Percentiles rank a stretch among this genome's conserved stretches.
Conservation (phyloP, 495 filamentous ascomycete species). For the Trichoderma parareesei region DNA sequence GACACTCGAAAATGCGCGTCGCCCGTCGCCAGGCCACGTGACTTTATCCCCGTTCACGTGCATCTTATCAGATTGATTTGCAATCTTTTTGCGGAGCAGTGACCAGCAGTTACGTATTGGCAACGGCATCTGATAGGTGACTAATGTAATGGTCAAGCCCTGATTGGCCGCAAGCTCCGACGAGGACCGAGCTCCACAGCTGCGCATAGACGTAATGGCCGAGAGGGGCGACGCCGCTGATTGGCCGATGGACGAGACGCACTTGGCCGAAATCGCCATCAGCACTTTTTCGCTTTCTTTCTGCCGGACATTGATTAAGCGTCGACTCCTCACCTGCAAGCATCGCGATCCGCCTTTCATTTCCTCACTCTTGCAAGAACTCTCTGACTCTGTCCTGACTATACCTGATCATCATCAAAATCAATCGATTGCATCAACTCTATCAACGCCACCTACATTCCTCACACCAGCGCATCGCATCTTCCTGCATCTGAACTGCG, state of each 20-base stretch:
- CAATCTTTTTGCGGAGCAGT: constrained; percentile 4
- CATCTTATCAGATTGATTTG: constrained; percentile 10
- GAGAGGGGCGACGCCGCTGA: not conserved
- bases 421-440: no score
- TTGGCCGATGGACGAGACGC: not conserved
- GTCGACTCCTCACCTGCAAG: not conserved
- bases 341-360: not conserved
- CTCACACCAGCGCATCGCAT: not conserved
- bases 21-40: constrained; percentile 1
- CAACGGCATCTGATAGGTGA: constrained; percentile 2
- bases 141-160: not conserved
- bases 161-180: not conserved
- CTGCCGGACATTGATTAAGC: not conserved
- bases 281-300: not conserved
- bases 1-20: not conserved
- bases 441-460: no score
- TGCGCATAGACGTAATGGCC: constrained; percentile 4
- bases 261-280: constrained; percentile 11
- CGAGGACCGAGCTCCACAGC: constrained; percentile 8
- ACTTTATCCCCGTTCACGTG: constrained; percentile 1
- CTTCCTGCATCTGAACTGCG: not conserved
- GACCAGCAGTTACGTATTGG: not conserved
- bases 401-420: no score
- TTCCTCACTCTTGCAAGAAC: not conserved
- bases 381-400: no score